Conservation (phyloP, 805 yeast genomes). For the Candida anglica region DNA sequence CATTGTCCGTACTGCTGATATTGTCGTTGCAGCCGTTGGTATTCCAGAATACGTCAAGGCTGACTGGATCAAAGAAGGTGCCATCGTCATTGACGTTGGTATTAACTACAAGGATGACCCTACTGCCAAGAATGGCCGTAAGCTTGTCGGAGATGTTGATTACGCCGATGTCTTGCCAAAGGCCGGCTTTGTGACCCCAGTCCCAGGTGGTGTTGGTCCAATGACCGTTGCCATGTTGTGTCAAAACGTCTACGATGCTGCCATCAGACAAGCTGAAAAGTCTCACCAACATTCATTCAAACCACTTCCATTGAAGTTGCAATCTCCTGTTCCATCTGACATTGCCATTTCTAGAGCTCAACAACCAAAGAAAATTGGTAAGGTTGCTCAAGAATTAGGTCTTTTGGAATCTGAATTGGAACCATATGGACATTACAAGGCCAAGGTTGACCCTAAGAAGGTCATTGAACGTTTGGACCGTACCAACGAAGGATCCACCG, state of each 20-base stretch:
- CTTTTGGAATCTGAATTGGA: conserved; percentile 75
- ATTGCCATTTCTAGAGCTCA: conserved; percentile 87
- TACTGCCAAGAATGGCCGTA: conserved; percentile 69
- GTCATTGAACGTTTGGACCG: conserved; percentile 46
- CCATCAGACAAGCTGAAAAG: conserved; percentile 52
- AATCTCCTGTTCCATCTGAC: conserved; percentile 82
- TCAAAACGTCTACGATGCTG: conserved; percentile 77
- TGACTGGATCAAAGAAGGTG: conserved; percentile 82
- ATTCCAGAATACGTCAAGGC: conserved; percentile 79
- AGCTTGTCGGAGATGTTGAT: conserved; percentile 94
- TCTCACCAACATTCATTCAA: conserved; percentile 45
- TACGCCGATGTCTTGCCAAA: conserved; percentile 58
- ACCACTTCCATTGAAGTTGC: conserved; percentile 51
- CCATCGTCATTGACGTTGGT: conserved; percentile 91
- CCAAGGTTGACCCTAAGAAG: conserved; percentile 61
- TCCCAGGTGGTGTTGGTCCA: conserved; percentile 99
- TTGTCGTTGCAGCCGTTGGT: conserved; percentile 91
- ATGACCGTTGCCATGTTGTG: conserved; percentile 98
- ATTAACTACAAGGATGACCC: conserved; percentile 83
- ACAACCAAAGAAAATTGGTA: conserved; percentile 74
- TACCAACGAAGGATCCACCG: conserved; percentile 59
- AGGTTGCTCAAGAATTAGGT: conserved; percentile 80
- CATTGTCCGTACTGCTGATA: conserved; percentile 66
- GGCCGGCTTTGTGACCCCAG: conserved; percentile 83
- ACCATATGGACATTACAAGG: conserved; percentile 85